phyloP scores from a whole-genome alignment of 2,329 filamentous ascomycete species.

The Beauveria rudraprayagi region DNA sequence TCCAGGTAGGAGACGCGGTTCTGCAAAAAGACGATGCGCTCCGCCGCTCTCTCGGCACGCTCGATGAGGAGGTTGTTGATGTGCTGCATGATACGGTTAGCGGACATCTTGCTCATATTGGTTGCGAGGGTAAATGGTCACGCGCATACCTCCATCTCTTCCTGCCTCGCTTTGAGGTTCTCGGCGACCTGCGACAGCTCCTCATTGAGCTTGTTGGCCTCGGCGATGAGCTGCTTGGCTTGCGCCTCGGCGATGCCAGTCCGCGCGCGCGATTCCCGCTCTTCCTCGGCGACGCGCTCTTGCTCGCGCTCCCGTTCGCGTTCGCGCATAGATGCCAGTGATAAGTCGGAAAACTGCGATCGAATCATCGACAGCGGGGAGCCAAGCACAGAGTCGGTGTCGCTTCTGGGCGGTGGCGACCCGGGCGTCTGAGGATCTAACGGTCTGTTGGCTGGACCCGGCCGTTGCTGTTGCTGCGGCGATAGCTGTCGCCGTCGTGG shows the following conservation, averaged over 20 bases:
- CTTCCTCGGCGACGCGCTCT: conserved; percentile 18
- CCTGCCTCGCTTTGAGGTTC: conserved; percentile 45
- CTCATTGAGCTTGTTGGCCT: conserved; percentile 35
- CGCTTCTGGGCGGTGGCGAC: neutral
- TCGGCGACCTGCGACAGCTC: conserved; percentile 42
- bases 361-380: conserved; percentile 30
- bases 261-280: conserved; percentile 19
- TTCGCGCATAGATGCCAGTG: conserved; percentile 23
- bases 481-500: neutral
- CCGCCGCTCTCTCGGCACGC: conserved; percentile 48
- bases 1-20: conserved; percentile 50
- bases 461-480: neutral
- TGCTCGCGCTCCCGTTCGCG: conserved; percentile 14
- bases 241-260: conserved; percentile 25
- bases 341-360: conserved; percentile 32
- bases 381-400: conserved; percentile 22
- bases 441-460: conserved; percentile 10
- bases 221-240: conserved; percentile 30
- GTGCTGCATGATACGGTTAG: conserved; percentile 32
- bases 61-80: conserved; percentile 54
- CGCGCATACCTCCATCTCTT: conserved; percentile 48
- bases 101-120: conserved; percentile 12
- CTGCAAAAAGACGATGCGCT: conserved; percentile 53
- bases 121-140: neutral
- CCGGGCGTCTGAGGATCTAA: conserved; percentile 12